phyloP scores from a whole-genome alignment of 139 green algal species.

The Chlorella vulgaris region DNA sequence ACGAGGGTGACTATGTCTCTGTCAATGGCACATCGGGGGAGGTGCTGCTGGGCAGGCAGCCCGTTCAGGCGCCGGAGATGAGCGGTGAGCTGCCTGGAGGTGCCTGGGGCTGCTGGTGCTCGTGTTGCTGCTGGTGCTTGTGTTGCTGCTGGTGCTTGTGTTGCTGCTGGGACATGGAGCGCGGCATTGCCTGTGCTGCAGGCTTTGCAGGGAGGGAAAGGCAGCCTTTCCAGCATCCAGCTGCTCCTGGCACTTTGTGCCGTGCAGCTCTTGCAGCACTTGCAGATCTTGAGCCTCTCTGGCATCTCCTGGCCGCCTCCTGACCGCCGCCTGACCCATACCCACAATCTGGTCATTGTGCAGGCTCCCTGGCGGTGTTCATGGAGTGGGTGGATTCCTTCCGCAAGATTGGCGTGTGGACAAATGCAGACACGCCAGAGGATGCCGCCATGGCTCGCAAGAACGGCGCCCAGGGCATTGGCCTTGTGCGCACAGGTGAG shows the following conservation, averaged over 20 bases:
- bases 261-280: background rate
- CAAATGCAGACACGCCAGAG: conserved; percentile 89
- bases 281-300: background rate
- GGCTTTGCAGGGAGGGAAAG: too few relatives aligned
- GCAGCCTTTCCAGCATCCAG: too few relatives aligned
- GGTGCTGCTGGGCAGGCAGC: conserved; percentile 73
- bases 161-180: too few relatives aligned
- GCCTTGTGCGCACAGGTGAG: conserved; percentile 73
- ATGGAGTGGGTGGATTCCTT: conserved; percentile 86
- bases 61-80: conserved; percentile 59
- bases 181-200: too few relatives aligned
- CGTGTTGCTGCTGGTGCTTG: too few relatives aligned
- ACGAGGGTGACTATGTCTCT: conserved; percentile 80
- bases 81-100: background rate
- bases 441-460: conserved; percentile 67
- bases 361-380: conserved; percentile 74
- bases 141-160: too few relatives aligned
- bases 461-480: conserved; percentile 89
- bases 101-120: background rate
- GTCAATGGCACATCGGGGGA: conserved; percentile 85
- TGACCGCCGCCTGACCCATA: background rate
- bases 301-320: background rate
- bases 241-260: too few relatives aligned
- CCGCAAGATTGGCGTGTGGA: conserved; percentile 69
- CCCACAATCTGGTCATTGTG: too few relatives aligned